Evolutionary conservation across 805 yeast species (phyloP).

Genomic region (Lipomyces kockii): DNA sequence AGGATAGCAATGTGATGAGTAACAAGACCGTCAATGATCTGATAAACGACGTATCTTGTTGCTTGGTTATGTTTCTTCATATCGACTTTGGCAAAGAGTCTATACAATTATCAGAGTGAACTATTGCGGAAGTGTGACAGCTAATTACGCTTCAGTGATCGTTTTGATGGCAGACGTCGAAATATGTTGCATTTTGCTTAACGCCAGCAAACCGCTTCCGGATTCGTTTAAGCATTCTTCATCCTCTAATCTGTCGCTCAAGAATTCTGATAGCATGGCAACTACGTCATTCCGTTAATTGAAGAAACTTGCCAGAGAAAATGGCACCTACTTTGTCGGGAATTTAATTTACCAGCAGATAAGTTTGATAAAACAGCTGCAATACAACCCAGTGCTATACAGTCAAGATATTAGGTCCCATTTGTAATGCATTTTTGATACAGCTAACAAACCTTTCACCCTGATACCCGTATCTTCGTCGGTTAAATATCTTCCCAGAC

Average conservation of each 20-base stretch:
- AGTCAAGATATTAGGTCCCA: neutral
- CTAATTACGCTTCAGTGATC: constrained; percentile 46
- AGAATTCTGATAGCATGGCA: constrained; percentile 53
- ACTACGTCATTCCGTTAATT: constrained; percentile 33
- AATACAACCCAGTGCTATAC: constrained; percentile 51
- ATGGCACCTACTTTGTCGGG: constrained; percentile 45
- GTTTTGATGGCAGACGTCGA: constrained; percentile 34
- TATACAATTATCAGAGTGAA: constrained; percentile 1
- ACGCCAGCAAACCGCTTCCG: constrained; percentile 57
- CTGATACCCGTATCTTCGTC: constrained; percentile 61
- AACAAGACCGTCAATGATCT: constrained; percentile 47
- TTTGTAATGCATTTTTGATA: neutral
- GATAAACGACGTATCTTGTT: constrained; percentile 61
- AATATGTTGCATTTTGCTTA: constrained; percentile 60
- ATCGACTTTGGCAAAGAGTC: constrained; percentile 40
- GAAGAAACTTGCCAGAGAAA: neutral
- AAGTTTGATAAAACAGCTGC: constrained; percentile 48
- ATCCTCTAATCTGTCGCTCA: constrained; percentile 70
- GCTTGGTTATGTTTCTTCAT: constrained; percentile 42
- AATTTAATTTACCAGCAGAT: constrained; percentile 43
- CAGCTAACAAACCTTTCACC: constrained; percentile 44
- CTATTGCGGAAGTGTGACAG: neutral
- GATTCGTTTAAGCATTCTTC: constrained; percentile 57
- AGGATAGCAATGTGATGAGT: constrained; percentile 21
- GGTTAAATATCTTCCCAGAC: constrained; percentile 65